Base-by-base conservation (phyloP, 169 alveolate species). In the Cryptosporidium viatorum region DNA sequence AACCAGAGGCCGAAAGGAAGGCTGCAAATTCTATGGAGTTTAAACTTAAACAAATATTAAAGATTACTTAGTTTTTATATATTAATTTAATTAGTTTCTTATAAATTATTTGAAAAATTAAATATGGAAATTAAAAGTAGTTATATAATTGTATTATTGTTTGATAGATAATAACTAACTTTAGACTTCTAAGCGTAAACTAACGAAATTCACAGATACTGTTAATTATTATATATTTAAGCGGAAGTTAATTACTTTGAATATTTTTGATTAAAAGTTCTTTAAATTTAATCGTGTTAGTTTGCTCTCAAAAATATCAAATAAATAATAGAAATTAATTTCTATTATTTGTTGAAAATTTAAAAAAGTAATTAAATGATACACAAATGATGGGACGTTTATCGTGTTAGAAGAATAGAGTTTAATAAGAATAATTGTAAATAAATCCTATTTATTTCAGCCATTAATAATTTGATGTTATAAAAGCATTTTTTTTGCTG, bases 21-120 rank as follows among this genome's bases (percentile, higher is more conserved):
- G 16, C 12, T 8, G 26, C 9, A 21, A 5, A 65, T 65, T 65
- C 71, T 4, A 7, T 65, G 48, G 71, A 65, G 50, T 65, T 65
- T n/a, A 65, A 29, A 65, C 71, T 65, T 65, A 65, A 65, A 43
- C 26, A 65, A 31, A 65, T 65, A 31, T n/a, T 65, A 14, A 65
- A 65, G 26, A 65, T 65, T 35, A n/a, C 50, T 35, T 65, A 33
- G 48, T 35, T 37, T 55, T 48, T 12, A 14, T 48, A 55, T 9
- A 26, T 55, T 1, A 21, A 55, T 55, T 55, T 26, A 55, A 55
- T 55, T 55, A 0, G 35, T 10, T 55, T n/a, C 37, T 9, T 7
- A n/a, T 55, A n/a, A 21, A 26, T 23, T n/a, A 1, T 48, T 48
- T 18, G 5, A 48, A 12, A 0, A 18, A 48, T 41, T 41, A 41